A percentile compares a stretch with the other conserved stretches of the same genome.
Conservation (phyloP, 139 green algal species). For the Chlorella sp. region DNA sequence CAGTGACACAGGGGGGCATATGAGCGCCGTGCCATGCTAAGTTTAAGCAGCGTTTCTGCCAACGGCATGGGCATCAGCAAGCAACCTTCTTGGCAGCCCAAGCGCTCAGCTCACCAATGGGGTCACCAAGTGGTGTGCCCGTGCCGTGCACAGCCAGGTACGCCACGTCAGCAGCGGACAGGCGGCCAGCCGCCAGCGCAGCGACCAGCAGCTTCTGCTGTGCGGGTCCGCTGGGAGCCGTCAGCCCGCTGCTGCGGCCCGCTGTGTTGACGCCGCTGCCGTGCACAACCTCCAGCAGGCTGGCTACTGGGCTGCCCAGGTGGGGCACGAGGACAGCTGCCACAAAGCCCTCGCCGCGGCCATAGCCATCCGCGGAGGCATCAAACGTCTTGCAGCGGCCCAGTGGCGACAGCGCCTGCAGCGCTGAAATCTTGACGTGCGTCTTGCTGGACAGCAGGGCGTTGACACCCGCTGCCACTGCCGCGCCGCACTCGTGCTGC, state of each 20-base stretch:
- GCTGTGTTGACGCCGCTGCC: conserved; percentile 86
- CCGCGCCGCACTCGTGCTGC: neutral
- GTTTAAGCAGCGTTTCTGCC: no score
- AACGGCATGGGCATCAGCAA: neutral
- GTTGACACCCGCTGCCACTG: conserved; percentile 45
- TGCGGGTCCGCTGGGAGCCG: conserved; percentile 74
- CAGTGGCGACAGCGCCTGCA: conserved; percentile 40
- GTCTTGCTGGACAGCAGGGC: conserved; percentile 50
- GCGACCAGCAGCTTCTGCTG: conserved; percentile 67
- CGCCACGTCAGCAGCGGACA: conserved; percentile 18
- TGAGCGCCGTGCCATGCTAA: no score
- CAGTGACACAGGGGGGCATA: neutral
- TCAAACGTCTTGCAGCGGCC: conserved; percentile 74
- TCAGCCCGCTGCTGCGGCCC: conserved; percentile 56
- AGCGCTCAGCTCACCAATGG: conserved; percentile 31
- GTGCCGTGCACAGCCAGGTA: conserved; percentile 58
- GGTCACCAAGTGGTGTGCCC: conserved; percentile 57
- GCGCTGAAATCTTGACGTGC: conserved; percentile 22
- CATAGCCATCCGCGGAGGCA: conserved; percentile 69
- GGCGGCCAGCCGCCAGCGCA: conserved; percentile 45
- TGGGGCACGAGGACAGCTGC: neutral
- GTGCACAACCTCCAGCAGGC: conserved; percentile 34
- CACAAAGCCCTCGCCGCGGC: conserved; percentile 44
- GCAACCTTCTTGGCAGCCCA: neutral
- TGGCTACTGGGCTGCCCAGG: neutral